phyloP scores from a whole-genome alignment of 345 rosid species.

The Xanthoceras sorbifolium region DNA sequence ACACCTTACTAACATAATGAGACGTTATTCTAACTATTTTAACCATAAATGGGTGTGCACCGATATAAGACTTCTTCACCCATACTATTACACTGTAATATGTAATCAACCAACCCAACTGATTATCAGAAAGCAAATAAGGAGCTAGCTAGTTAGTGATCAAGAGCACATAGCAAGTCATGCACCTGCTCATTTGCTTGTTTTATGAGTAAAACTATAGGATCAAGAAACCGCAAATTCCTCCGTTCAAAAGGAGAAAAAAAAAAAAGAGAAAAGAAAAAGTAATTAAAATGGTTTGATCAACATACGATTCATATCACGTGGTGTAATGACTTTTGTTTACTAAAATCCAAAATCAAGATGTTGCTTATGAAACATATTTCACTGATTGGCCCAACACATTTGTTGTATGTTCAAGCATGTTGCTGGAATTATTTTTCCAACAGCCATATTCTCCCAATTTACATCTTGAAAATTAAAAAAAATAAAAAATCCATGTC shows the following conservation, averaged over 20 bases:
- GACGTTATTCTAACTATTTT: no score
- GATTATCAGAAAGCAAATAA: no score
- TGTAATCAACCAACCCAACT: no score
- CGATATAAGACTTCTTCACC: no score
- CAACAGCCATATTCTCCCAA: constrained; percentile 1
- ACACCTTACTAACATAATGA: no score
- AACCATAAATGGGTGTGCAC: no score
- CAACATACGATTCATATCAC: background rate
- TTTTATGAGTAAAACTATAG: background rate
- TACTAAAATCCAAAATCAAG: background rate
- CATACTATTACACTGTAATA: background rate
- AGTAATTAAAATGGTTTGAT: no score
- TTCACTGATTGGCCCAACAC: background rate
- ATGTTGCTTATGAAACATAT: constrained; percentile 6
- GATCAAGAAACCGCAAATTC: background rate
- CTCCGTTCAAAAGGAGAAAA: background rate
- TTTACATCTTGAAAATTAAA: background rate
- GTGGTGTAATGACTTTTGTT: background rate
- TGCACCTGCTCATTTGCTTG: background rate
- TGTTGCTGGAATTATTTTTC: constrained; percentile 2
- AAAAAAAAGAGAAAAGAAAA: background rate
- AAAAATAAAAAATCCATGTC: background rate
- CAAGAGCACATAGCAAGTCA: background rate
- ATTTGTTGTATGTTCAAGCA: constrained; percentile 6
- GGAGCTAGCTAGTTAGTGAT: background rate